Percentiles rank a stretch among this genome's conserved stretches.
phyloP scores from a whole-genome alignment of 768 basidiomycete genomes.

The Postia placenta region DNA sequence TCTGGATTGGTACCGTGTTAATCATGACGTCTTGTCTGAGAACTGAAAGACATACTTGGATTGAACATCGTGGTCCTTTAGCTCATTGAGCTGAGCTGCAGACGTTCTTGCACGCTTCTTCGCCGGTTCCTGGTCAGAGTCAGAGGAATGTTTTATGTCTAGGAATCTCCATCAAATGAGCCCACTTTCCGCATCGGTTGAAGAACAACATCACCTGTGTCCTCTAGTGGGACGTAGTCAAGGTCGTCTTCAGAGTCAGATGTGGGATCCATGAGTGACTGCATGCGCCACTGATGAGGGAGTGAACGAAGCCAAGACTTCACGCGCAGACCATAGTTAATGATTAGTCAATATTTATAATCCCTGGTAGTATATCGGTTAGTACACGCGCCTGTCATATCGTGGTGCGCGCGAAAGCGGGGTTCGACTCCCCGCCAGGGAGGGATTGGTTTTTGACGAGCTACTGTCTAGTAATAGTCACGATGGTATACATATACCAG shows the following conservation, averaged over 20 bases:
- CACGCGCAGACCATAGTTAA: not conserved
- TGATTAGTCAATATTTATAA: not conserved
- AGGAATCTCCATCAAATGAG: not conserved
- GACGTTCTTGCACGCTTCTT: conserved; percentile 30
- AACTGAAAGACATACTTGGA: not conserved
- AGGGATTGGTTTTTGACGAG: too few relatives aligned
- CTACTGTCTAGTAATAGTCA: too few relatives aligned
- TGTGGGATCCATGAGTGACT: not conserved
- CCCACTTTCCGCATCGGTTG: conserved; percentile 4
- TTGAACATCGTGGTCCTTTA: conserved; percentile 21
- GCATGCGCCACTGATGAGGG: not conserved
- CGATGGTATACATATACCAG: too few relatives aligned
- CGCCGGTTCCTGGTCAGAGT: conserved; percentile 33
- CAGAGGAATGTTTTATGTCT: conserved; percentile 16
- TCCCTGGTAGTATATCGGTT: conserved; percentile 20
- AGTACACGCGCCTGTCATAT: conserved; percentile 20
- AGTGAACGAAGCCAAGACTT: not conserved
- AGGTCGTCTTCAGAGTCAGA: conserved; percentile 65
- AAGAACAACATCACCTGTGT: conserved; percentile 28
- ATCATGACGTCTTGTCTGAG: not conserved
- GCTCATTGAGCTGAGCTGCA: conserved; percentile 12
- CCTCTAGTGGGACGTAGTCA: conserved; percentile 59
- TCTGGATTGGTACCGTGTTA: conserved; percentile 27
- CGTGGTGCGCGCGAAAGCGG: conserved; percentile 23
- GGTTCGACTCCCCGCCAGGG: conserved; percentile 29